These are phyloP conservation scores for Leucocoprinus birnbaumii DNA, from an alignment of 768 basidiomycete genomes.

Conservation along the genomic window DNA sequence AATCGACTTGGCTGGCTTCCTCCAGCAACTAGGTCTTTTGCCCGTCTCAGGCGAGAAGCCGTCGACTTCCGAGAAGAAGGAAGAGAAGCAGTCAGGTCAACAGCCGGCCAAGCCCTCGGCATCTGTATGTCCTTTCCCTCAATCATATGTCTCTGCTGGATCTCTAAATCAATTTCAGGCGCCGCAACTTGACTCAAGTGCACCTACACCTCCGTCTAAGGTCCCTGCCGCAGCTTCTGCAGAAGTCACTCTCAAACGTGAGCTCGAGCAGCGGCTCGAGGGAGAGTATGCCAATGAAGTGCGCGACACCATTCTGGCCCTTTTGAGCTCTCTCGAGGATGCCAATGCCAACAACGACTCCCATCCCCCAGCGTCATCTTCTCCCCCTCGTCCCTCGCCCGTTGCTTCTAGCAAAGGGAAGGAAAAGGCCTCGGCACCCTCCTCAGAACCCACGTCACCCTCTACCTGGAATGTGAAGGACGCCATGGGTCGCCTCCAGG, in stretches of 20 bases:
- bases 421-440: constrained; percentile 20
- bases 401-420: constrained; percentile 32
- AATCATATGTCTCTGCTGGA: too few species aligned
- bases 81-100: too few species aligned
- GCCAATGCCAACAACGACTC: too few species aligned
- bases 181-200: too few species aligned
- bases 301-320: constrained; percentile 38
- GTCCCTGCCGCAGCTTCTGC: not conserved
- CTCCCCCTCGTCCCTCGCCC: not conserved
- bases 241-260: constrained; percentile 21
- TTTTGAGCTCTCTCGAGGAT: constrained; percentile 32
- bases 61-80: too few species aligned
- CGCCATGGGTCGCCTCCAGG: constrained; percentile 36
- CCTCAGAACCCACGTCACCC: constrained; percentile 12
- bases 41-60: too few species aligned
- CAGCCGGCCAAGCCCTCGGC: too few species aligned
- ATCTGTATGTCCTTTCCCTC: too few species aligned
- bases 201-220: not conserved
- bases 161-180: too few species aligned
- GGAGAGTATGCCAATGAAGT: constrained; percentile 29
- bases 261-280: constrained; percentile 29
- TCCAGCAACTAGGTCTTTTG: too few species aligned
- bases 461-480: constrained; percentile 26
- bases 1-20: too few species aligned
- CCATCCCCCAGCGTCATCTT: not conserved